Conservation (phyloP, 2,329 filamentous ascomycete genomes). For the Colletotrichum tropicicola region DNA sequence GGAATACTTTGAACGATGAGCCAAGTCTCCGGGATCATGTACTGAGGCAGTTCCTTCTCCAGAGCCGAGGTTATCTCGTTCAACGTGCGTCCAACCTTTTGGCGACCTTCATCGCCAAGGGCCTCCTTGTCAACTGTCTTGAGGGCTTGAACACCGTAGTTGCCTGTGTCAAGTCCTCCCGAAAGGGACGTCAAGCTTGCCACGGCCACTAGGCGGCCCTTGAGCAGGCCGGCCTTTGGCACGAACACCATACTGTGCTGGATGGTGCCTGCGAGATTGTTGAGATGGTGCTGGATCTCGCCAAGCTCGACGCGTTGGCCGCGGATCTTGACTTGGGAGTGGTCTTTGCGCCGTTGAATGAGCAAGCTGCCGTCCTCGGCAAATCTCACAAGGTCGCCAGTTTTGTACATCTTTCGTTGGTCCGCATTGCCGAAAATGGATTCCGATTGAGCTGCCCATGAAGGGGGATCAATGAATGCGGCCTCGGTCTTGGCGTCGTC, state of each 20-base stretch:
- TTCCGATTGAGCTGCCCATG: background rate
- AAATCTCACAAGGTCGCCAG: conserved; percentile 22
- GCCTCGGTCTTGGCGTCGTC: conserved; percentile 8
- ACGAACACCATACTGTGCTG: conserved; percentile 2
- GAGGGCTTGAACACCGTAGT: background rate
- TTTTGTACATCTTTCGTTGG: conserved; percentile 24
- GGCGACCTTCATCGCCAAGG: background rate
- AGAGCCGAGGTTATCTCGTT: background rate
- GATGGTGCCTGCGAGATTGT: background rate
- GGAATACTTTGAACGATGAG: conserved; percentile 31
- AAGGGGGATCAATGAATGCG: conserved; percentile 1
- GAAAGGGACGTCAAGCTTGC: background rate
- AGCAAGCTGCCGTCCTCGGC: conserved; percentile 23
- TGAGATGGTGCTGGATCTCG: conserved; percentile 21
- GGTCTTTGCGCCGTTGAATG: conserved; percentile 31
- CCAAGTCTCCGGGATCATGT: conserved; percentile 35
- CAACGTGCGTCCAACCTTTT: background rate
- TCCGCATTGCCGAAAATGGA: background rate
- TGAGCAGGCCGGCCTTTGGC: background rate
- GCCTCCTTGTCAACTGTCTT: background rate
- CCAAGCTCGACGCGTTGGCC: conserved; percentile 22
- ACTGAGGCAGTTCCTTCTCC: conserved; percentile 23
- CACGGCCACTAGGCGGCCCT: conserved; percentile 8
- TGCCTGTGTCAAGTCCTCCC: background rate
- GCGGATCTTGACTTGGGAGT: conserved; percentile 33